Evolutionary conservation across 2,329 filamentous ascomycete species (phyloP), one percentile per base, ranked within the genome.

Genomic region (Pyrenophora graminea): DNA sequence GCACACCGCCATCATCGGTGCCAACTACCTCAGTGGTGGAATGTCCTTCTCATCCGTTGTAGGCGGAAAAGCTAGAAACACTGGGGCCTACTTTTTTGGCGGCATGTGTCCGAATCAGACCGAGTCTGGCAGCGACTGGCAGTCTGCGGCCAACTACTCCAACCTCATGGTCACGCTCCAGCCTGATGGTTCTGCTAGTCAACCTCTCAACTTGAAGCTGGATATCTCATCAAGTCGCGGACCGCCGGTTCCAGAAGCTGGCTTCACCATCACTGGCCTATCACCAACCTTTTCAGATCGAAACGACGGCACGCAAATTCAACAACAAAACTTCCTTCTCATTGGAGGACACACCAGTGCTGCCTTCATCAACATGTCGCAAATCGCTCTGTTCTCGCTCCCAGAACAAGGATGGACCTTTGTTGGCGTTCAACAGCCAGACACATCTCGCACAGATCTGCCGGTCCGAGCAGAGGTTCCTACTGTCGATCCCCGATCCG

Each of bases 341-440:
- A 77, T 97, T 13, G 93, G 92, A 34, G 93, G 93, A 0, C 91
- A 97, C 69, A 96, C 91, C 0, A 80, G 85, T 61, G 74, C 79
- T 13, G 92, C 91, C 0, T 97, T 96, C 68, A 87, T 97, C 75
- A 96, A 97, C 71, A 97, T 96, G 88, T 95, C 90, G 49, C 90
- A 91, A 37, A 84, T 93, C 1, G 93, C 91, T 0, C 77, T 97
- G 1, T 96, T 92, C 80, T 92, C 86, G 46, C 78, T 97, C 6
- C 93, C 93, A 0, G 88, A 95, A 64, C 86, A 91, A 66, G 87
- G 83, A 45, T 97, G 93, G 93, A 87, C 85, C 23, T 97, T 93
- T 69, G 77, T 95, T 21, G 79, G 81, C 1, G 84, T 92, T n/a
- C 76, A 81, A 6, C 76, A 79, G 48, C 74, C 76, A 9, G 64